Percentiles rank a stretch among this genome's conserved stretches.
These are phyloP conservation scores for Cryphonectria parasitica DNA, from an alignment of 2,329 filamentous ascomycete genomes.

Conservation along the genomic window DNA sequence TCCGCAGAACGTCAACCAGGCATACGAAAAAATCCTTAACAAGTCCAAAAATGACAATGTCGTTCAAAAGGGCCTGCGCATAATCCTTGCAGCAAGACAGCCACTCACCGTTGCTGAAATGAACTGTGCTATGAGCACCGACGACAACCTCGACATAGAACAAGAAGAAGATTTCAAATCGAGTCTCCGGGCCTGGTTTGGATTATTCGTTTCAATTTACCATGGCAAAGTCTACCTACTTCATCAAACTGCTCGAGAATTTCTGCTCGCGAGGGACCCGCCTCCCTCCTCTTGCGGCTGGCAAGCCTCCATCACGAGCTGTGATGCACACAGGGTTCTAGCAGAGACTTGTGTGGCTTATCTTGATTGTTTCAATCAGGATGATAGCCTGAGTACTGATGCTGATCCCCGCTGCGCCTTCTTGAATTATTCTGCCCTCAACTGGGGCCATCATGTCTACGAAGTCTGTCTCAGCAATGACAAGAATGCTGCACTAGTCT, in stretches of 20 bases:
- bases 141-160: neutral
- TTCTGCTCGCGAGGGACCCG: neutral
- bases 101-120: neutral
- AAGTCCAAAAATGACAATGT: neutral
- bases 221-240: neutral
- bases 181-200: neutral
- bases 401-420: neutral
- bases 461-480: slow-evolving; percentile 11
- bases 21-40: neutral
- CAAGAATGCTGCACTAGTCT: neutral
- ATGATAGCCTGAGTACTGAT: neutral
- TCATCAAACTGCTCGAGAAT: neutral
- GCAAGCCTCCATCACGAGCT: neutral
- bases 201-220: neutral
- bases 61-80: neutral
- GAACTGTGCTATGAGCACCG: neutral
- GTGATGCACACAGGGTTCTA: neutral
- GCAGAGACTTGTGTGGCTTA: neutral
- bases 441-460: slow-evolving; percentile 1
- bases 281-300: neutral
- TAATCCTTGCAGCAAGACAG: neutral
- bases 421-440: neutral
- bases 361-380: neutral
- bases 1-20: neutral
- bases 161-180: neutral